Evolutionary conservation across 495 filamentous ascomycete genomes (phyloP).

Genomic region (Glarea lozoyensis): DNA sequence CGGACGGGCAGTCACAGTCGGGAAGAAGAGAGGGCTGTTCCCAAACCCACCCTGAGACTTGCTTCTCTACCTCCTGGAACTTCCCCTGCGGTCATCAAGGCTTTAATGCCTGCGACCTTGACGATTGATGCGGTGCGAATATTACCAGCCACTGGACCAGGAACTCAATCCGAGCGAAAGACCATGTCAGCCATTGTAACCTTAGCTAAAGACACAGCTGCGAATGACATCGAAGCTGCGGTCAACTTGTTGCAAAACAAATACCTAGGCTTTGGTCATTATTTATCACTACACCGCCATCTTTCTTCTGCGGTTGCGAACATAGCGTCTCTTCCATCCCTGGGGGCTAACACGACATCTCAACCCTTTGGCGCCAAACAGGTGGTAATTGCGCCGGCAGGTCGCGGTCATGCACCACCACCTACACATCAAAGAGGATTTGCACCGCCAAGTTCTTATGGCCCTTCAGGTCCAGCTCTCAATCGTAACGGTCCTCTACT

Average conservation of each 20-base stretch:
- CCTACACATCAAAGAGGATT: constrained; percentile 60
- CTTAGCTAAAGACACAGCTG: constrained; percentile 73
- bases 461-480: constrained; percentile 30
- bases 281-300: constrained; percentile 70
- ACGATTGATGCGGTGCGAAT: constrained; percentile 72
- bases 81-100: constrained; percentile 65
- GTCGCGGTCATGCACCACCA: constrained; percentile 47
- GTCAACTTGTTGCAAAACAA: constrained; percentile 73
- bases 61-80: constrained; percentile 51
- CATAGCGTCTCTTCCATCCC: constrained; percentile 38
- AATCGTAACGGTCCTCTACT: constrained; percentile 36
- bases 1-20: background rate
- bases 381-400: constrained; percentile 35
- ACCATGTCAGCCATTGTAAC: constrained; percentile 79
- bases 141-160: constrained; percentile 48
- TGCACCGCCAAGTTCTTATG: constrained; percentile 71
- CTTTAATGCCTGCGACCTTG: constrained; percentile 57
- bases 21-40: constrained; percentile 53
- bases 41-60: constrained; percentile 83
- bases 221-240: constrained; percentile 73
- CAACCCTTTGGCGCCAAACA: constrained; percentile 81
- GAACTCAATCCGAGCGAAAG: constrained; percentile 53
- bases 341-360: constrained; percentile 42
- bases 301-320: constrained; percentile 73
- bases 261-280: constrained; percentile 83